Conservation (phyloP, 495 filamentous ascomycete species). For the Collariella sp. region DNA sequence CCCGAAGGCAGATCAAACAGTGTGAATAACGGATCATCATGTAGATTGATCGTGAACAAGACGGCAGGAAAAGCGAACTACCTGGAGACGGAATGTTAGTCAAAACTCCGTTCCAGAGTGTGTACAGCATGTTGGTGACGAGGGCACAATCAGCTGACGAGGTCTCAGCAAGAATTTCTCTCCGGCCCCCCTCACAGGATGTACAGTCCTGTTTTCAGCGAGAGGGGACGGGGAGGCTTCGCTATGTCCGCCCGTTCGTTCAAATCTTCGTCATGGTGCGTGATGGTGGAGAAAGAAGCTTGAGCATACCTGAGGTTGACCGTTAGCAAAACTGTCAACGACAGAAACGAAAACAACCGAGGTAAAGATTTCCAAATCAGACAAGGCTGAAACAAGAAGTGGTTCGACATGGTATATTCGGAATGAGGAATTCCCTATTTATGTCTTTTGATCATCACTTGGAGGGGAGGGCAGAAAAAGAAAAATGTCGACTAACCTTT, state of each 20-base stretch:
- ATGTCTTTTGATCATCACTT: slow-evolving; percentile 80
- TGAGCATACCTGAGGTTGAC: slow-evolving; percentile 50
- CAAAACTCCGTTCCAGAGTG: slow-evolving; percentile 1
- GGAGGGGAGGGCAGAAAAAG: slow-evolving; percentile 26
- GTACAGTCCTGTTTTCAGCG: slow-evolving; percentile 72
- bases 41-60: slow-evolving; percentile 18
- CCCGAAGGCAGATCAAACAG: slow-evolving; percentile 77
- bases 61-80: slow-evolving; percentile 26
- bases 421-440: slow-evolving; percentile 94
- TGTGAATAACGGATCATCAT: slow-evolving; percentile 76
- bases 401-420: slow-evolving; percentile 82
- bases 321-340: slow-evolving; percentile 31
- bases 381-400: slow-evolving; percentile 99
- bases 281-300: slow-evolving; percentile 18
- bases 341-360: slow-evolving; percentile 23
- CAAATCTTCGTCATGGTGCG: slow-evolving; percentile 76
- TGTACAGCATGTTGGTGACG: slow-evolving; percentile 11
- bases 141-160: slow-evolving; percentile 80
- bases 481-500: slow-evolving; percentile 52
- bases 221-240: slow-evolving; percentile 55
- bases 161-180: slow-evolving; percentile 90
- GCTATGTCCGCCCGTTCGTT: slow-evolving; percentile 99
- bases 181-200: slow-evolving; percentile 60
- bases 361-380: slow-evolving; percentile 48
- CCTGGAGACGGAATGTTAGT: slow-evolving; percentile 37